Evolutionary conservation across 2,329 filamentous ascomycete species (phyloP), one percentile per base, ranked within the genome.

Genomic region (Magnaporthiopsis incrustans): DNA sequence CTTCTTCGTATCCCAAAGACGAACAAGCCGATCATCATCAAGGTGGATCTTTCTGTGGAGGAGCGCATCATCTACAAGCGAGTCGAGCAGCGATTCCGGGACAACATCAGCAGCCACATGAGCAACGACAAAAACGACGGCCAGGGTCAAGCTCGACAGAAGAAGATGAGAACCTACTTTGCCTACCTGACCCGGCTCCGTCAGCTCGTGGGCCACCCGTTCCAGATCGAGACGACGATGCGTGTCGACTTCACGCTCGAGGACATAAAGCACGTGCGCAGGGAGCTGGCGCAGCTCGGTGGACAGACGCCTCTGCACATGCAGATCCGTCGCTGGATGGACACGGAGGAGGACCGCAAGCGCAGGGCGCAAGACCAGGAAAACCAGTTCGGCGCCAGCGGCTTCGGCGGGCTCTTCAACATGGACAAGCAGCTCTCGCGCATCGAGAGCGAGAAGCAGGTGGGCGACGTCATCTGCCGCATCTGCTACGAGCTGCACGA

Each of bases 1-100:
- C 72, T 77, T 3, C 22, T 76, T 3, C 25, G 66, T 0, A 63
- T 77, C 25, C 72, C 71, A 1, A n/a, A 0, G 7, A 60, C 0
- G 64, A 33, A 12, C 15, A 69, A 2, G 6, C 22, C 5, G 18
- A 65, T 12, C 68, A 73, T 15, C 44, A 74, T 32, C 1, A 67
- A 64, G 63, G 57, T 76, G 10, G 66, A 70, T 0, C 61, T 75
- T 0, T 71, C 72, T 0, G 30, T 8, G 0, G 70, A 73, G 26
- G 75, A 77, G 56, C 14, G 58, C 0, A 10, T 62, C n/a, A 59
- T 65, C 8, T 65, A 65, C 59, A 33, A 33, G 57, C 22, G 57
- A 3, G 30, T 64, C 8, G 63, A 64, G 53, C 50, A 12, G 12
- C 63, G 63, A 7, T 64, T 64, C 59, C 59, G 59, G 10, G 63